Evolutionary conservation across 345 rosid species (phyloP), one percentile per base, ranked within the genome.

Genomic region (Excoecaria cochinchinensis): DNA sequence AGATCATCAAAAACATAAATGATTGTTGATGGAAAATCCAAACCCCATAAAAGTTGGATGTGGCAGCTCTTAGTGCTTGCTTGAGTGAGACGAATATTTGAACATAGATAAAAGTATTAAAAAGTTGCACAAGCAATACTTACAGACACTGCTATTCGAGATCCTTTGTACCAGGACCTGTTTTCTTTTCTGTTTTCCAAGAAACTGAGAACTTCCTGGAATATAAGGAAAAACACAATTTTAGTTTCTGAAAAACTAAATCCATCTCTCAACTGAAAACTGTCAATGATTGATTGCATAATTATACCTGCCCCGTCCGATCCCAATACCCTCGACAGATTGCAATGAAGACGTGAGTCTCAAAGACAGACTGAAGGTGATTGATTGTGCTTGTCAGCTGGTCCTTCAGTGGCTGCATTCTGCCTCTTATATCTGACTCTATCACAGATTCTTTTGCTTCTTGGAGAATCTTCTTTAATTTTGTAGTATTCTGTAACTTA

Each of bases 301-400:
- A n/a, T 57, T 75, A 52, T 73, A 90, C 99, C 90, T 89, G 95
- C 76, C 99, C 99, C 92, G 91, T 91, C 58, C 90, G 90, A 75
- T 95, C 99, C 99, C 99, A 95, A 74, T 87, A 95, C 60, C 97
- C 97, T 51, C 98, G 88, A 57, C 93, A 91, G 62, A 95, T 83
- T 42, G 93, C 89, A 50, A 91, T 82, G 81, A 95, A 95, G 22
- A 95, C 96, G 19, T 85, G 89, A 72, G 89, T 85, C 85, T 89
- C 98, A 21, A 90, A 89, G 53, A 90, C 81, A 14, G 87, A 79
- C 46, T 95, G 98, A 56, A 95, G 90, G 74, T 91, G 97, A 83
- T 89, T 90, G 39, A 93, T 85, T 67, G 96, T 87, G 46, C 82
- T 90, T 19, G 83, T 88, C 59, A 95, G 89, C 85, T 92, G 96